These are phyloP conservation scores for Malassezia brasiliensis DNA, from an alignment of 1,284 basidiomycete species.

Conservation along the genomic window DNA sequence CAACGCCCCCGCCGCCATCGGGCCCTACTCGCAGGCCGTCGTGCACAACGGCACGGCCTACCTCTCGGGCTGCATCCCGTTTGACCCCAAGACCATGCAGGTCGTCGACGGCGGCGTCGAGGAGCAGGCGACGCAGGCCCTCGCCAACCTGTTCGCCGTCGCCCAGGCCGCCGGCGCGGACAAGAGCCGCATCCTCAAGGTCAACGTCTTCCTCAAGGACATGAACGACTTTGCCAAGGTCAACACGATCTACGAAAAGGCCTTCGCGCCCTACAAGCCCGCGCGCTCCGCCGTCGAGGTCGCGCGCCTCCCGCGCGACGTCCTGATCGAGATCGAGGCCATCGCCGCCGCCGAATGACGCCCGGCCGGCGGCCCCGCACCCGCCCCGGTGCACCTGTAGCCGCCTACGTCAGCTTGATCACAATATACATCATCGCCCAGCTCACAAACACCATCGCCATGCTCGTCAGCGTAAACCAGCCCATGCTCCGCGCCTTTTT, in stretches of 20 bases:
- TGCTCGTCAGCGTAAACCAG: slow-evolving; percentile 41
- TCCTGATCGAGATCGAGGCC: slow-evolving; percentile 82
- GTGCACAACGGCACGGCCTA: slow-evolving; percentile 71
- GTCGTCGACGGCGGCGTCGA: slow-evolving; percentile 68
- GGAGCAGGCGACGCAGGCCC: slow-evolving; percentile 71
- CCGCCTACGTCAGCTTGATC: slow-evolving; percentile 37
- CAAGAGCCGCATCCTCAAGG: slow-evolving; percentile 31
- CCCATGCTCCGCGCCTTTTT: slow-evolving; percentile 42
- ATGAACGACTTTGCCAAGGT: slow-evolving; percentile 83
- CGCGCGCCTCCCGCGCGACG: slow-evolving; percentile 64
- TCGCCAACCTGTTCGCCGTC: slow-evolving; percentile 75
- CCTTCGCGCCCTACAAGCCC: slow-evolving; percentile 60
- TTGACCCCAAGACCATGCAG: slow-evolving; percentile 66
- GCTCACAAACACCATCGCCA: slow-evolving; percentile 34
- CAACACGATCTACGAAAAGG: slow-evolving; percentile 55
- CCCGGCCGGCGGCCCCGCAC: not conserved
- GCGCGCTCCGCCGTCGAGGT: slow-evolving; percentile 69
- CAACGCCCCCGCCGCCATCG: slow-evolving; percentile 44
- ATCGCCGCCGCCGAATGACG: slow-evolving; percentile 54
- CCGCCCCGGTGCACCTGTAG: not conserved
- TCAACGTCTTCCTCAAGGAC: slow-evolving; percentile 72
- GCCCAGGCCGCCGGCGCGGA: slow-evolving; percentile 64
- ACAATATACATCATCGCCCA: slow-evolving; percentile 46
- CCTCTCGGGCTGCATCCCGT: slow-evolving; percentile 77
- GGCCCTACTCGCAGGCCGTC: slow-evolving; percentile 60